Evolutionary conservation across 106 monocot species (phyloP), one percentile per base, ranked within the genome.

Genomic region (Triglochin maritima): DNA sequence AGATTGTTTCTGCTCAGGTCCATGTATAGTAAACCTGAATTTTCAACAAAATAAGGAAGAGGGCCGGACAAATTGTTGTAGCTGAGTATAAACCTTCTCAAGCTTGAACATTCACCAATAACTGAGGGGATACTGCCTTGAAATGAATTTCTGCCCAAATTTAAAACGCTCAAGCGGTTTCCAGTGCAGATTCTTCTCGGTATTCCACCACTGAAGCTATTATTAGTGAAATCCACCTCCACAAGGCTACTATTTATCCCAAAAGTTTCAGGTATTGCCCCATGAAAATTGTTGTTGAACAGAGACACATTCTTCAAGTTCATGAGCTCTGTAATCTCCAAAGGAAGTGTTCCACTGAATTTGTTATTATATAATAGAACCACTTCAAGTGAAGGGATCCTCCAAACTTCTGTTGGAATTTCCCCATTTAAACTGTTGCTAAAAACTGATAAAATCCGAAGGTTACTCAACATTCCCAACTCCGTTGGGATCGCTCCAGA

Each of bases 381-480:
- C 4, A 12, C 16, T 47, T 82, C 69, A 50, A 96, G 81, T 17
- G 52, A 79, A 59, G 46, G 74, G 11, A 88, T 74, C 62, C 76
- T 79, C 91, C 88, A 88, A 56, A 92, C 79, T 14, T 77, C 78
- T 3, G 65, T 44, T 7, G 96, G 91, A 50, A 98, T 10, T 58
- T 88, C 91, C 42, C 96, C 92, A 8, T 62, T 79, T 10, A 98
- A 63, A 7, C 60, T 41, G 72, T 92, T 98, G 4, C 48, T 72
- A 43, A 79, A 86, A n/a, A 98, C 67, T 66, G 5, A 60, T 47
- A 98, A 69, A 7, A 12, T 77, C 55, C 71, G 1, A 47, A 98
- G 79, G 53, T 74, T 75, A 16, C 11, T 54, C n/a, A 98, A 57
- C 5, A 75, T 80, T 4, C 81, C 88, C 44, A 98, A 9, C 61